Evolutionary conservation across 352 stramenopile genomes (phyloP).

Genomic region (Blastocystis sp.): DNA sequence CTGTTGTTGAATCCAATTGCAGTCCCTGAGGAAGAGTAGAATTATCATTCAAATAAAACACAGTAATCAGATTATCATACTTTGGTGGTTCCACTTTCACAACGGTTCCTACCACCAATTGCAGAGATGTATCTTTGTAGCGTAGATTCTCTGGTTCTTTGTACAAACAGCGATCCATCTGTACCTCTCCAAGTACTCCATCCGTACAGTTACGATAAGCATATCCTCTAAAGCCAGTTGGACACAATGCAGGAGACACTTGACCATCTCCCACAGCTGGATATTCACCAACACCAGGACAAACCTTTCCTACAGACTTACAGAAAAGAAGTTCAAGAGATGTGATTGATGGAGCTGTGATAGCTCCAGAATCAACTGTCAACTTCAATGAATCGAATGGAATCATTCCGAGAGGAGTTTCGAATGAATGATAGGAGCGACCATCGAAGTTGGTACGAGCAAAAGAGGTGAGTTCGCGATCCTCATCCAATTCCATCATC

Average conservation of each 20-base stretch:
- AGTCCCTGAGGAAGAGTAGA: not conserved
- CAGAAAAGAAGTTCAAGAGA: not conserved
- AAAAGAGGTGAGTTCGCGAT: not conserved
- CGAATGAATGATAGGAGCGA: not conserved
- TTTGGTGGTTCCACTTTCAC: too few relatives aligned
- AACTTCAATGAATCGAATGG: not conserved
- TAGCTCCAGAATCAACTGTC: not conserved
- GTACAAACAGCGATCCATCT: not conserved
- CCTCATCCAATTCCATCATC: not conserved
- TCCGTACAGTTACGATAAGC: constrained; percentile 21
- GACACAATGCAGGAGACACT: not conserved
- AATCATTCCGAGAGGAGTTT: not conserved
- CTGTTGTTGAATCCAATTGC: not conserved
- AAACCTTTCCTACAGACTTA: not conserved
- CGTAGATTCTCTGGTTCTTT: not conserved
- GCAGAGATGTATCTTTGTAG: not conserved
- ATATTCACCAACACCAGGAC: not conserved
- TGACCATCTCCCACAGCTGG: constrained; percentile 5
- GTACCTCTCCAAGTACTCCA: constrained; percentile 5
- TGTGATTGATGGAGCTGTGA: not conserved
- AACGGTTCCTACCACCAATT: not conserved
- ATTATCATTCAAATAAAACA: constrained; percentile 2
- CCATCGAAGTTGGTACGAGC: not conserved
- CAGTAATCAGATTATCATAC: not conserved
- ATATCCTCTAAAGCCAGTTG: not conserved